Conservation (phyloP, 345 rosid species). For the Passiflora organensis region DNA sequence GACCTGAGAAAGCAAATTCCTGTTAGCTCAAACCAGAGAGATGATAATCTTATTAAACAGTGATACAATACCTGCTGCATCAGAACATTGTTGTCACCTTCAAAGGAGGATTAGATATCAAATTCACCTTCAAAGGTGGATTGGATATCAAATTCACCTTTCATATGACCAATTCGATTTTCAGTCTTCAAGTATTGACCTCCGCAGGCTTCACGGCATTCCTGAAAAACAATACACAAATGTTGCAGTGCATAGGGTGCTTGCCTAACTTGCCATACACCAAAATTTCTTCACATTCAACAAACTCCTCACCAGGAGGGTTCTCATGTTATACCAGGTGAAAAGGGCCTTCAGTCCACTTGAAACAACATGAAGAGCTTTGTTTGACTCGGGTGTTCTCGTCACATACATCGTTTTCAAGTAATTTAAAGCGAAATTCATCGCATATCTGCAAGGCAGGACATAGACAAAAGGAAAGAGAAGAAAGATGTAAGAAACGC, state of each 20-base stretch:
- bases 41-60: too few species aligned
- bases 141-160: slow-evolving; percentile 85
- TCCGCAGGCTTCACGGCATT: slow-evolving; percentile 97
- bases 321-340: slow-evolving; percentile 92
- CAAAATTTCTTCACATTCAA: background rate
- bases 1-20: slow-evolving; percentile 40
- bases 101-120: slow-evolving; percentile 89
- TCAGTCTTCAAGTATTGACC: slow-evolving; percentile 94
- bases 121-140: slow-evolving; percentile 85
- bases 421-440: slow-evolving; percentile 69
- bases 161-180: slow-evolving; percentile 77
- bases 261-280: background rate
- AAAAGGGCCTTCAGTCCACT: slow-evolving; percentile 76
- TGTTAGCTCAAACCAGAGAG: background rate
- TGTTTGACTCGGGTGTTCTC: slow-evolving; percentile 74
- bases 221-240: slow-evolving; percentile 35
- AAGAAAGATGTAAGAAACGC: background rate
- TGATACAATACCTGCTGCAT: slow-evolving; percentile 85
- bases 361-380: slow-evolving; percentile 71
- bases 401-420: slow-evolving; percentile 72
- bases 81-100: slow-evolving; percentile 86
- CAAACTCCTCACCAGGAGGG: slow-evolving; percentile 66
- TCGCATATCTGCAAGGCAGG: slow-evolving; percentile 56
- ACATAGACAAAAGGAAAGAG: background rate
- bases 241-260: background rate